Base-by-base conservation (phyloP, 2,329 filamentous ascomycete species). In the Xylariaceae sp. region DNA sequence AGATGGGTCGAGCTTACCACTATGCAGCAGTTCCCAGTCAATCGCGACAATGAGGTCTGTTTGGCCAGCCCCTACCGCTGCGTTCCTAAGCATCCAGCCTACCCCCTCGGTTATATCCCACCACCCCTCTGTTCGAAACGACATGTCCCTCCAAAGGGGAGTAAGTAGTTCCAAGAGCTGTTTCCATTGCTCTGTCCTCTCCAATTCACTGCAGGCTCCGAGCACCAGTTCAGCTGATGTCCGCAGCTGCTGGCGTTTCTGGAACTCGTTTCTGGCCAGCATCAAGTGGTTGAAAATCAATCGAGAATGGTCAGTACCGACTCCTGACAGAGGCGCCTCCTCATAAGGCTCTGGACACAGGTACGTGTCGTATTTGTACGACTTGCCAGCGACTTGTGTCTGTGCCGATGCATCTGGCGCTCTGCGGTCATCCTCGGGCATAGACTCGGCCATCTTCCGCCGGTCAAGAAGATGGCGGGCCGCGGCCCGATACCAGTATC, bases 401-500 rank as follows among this genome's bases (percentile, higher is more conserved):
- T 66, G 63, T 5, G 66, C 58, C 4, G 68, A 65, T 3, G 56
- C 46, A 22, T 68, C 65, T 5, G 74, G 74, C 2, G 65, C 59
- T 32, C 61, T 62, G 23, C 77, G 62, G 40, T 75, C 75, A 36
- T 78, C 75, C 18, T 78, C 70, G 0, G 77, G 68, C 38, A 82
- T 78, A 14, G 61, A 59, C 16, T 60, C 61, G 2, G 77, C 77
- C 27, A 78, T 53, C 15, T 54, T 60, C 25, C 73, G 67, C 7
- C 78, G 69, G 12, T 66, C 60, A 3, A 63, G 60, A 2, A 72
- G 57, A 44, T 80, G 74, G n/a, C 67, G 66, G 4, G 75, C 72
- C 2, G 77, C 77, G 28, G 70, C 55, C 11, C 73, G 70, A 44
- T 77, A 77, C 75, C 79, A 83, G 49, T 82, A 83, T 5, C 78